Evolutionary conservation across 768 basidiomycete genomes (phyloP).

Genomic region (Collybiopsis luxurians): DNA sequence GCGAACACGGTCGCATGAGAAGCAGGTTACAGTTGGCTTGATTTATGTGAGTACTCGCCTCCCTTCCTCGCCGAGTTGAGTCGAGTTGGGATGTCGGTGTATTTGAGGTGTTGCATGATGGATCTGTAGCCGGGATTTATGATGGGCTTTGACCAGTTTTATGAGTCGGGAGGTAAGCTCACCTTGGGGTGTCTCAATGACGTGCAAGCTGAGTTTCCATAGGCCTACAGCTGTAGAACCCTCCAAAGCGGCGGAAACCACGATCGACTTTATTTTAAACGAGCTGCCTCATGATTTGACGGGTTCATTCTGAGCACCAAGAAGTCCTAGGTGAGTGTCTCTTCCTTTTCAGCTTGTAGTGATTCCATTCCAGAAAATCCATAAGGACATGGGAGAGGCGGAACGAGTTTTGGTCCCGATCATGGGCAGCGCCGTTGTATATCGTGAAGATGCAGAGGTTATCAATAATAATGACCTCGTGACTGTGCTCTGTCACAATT

Average conservation of each 20-base stretch:
- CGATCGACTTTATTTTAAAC: conserved; percentile 34
- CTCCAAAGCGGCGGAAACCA: conserved; percentile 34
- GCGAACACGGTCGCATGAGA: conserved; percentile 41
- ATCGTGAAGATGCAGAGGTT: conserved; percentile 28
- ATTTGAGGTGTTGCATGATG: not conserved
- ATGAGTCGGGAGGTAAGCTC: conserved; percentile 38
- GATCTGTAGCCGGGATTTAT: conserved; percentile 45
- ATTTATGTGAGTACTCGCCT: conserved; percentile 35
- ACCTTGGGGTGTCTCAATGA: not conserved
- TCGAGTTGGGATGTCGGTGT: too few relatives aligned
- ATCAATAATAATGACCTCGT: too few relatives aligned
- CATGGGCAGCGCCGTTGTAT: conserved; percentile 37
- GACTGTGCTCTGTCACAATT: too few relatives aligned
- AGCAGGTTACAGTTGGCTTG: conserved; percentile 37
- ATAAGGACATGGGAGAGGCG: conserved; percentile 43
- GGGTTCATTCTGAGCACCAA: conserved; percentile 46
- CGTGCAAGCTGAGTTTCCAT: too few relatives aligned
- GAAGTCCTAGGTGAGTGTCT: conserved; percentile 32
- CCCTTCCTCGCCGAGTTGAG: not conserved
- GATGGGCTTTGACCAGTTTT: conserved; percentile 42
- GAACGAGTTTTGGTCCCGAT: conserved; percentile 24
- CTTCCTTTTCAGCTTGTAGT: not conserved
- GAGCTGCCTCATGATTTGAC: conserved; percentile 28
- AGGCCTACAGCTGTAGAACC: conserved; percentile 38
- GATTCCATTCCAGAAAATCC: not conserved